These are phyloP conservation scores for Fraxinus greggii DNA, from an alignment of 305 asterid species.

Conservation along the genomic window DNA sequence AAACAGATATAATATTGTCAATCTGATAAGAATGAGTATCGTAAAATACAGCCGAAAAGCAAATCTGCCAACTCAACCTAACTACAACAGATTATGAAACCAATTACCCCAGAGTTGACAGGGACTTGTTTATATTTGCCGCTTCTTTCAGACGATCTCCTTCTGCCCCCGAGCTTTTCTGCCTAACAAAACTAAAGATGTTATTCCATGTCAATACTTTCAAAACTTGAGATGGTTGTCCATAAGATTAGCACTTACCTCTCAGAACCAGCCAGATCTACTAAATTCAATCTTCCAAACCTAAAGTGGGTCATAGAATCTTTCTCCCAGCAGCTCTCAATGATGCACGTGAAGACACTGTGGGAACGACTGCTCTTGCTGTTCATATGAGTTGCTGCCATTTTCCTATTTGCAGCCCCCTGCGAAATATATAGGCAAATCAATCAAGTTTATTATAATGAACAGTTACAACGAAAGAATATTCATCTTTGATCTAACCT, in stretches of 20 bases:
- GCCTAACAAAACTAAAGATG: slow-evolving; percentile 44
- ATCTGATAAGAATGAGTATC: not conserved
- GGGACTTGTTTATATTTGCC: slow-evolving; percentile 78
- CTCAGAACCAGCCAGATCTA: slow-evolving; percentile 90
- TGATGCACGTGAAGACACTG: slow-evolving; percentile 79
- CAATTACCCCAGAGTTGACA: slow-evolving; percentile 80
- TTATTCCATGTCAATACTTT: slow-evolving; percentile 7
- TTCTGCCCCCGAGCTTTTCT: slow-evolving; percentile 87
- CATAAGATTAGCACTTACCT: slow-evolving; percentile 44
- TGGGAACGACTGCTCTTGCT: slow-evolving; percentile 89
- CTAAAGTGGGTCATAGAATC: slow-evolving; percentile 73
- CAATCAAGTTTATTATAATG: slow-evolving; percentile 20
- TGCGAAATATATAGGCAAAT: slow-evolving; percentile 33
- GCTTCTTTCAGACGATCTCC: slow-evolving; percentile 91
- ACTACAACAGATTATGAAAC: slow-evolving; percentile 20
- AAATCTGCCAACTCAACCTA: not conserved
- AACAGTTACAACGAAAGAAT: slow-evolving; percentile 19
- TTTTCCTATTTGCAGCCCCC: slow-evolving; percentile 85
- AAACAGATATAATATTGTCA: not conserved
- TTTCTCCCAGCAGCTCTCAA: slow-evolving; percentile 83
- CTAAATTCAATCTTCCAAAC: slow-evolving; percentile 79
- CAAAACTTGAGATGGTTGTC: slow-evolving; percentile 21
- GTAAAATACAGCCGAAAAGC: not conserved
- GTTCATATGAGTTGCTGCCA: slow-evolving; percentile 80
- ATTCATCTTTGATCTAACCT: slow-evolving; percentile 50